Percentiles rank a stretch among this genome's conserved stretches.
These are phyloP conservation scores for Vairimorpha necatrix DNA, from an alignment of 371 early-diverging fungal species.

Conservation along the genomic window DNA sequence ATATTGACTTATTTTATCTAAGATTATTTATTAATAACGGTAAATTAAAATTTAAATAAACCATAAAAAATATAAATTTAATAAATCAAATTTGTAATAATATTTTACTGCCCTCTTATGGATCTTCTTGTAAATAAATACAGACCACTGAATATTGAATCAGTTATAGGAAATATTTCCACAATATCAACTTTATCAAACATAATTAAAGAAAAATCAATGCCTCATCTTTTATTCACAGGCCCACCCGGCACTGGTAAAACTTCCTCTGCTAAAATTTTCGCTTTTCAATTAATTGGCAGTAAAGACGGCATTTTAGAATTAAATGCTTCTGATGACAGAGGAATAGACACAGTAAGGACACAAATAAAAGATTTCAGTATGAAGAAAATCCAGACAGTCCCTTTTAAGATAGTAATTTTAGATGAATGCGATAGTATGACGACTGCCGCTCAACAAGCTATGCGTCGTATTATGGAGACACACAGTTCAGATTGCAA, in stretches of 20 bases:
- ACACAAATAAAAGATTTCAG: constrained; percentile 86
- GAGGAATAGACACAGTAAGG: constrained; percentile 92
- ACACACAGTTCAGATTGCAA: constrained; percentile 82
- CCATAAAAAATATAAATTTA: too few species aligned
- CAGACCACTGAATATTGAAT: constrained; percentile 74
- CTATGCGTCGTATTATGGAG: constrained; percentile 91
- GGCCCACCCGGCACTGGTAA: constrained; percentile 97
- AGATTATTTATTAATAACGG: too few species aligned
- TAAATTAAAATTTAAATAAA: too few species aligned
- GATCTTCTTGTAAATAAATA: constrained; percentile 78
- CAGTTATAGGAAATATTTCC: constrained; percentile 88
- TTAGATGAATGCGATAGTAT: constrained; percentile 87
- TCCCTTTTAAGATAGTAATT: constrained; percentile 75
- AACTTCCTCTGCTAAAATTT: constrained; percentile 84
- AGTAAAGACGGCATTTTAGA: constrained; percentile 84
- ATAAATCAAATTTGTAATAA: too few species aligned
- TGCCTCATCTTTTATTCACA: constrained; percentile 88
- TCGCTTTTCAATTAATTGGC: constrained; percentile 76
- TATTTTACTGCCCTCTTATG: constrained; percentile 37
- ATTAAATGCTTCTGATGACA: constrained; percentile 94
- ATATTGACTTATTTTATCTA: too few species aligned
- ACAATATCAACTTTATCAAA: constrained; percentile 76
- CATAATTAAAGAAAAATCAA: constrained; percentile 79
- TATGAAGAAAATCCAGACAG: constrained; percentile 68
- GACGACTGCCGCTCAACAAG: constrained; percentile 69